A percentile compares a stretch with the other conserved stretches of the same genome.
Conservation (phyloP, 2,329 filamentous ascomycete genomes). For the Cercospora berteroae region DNA sequence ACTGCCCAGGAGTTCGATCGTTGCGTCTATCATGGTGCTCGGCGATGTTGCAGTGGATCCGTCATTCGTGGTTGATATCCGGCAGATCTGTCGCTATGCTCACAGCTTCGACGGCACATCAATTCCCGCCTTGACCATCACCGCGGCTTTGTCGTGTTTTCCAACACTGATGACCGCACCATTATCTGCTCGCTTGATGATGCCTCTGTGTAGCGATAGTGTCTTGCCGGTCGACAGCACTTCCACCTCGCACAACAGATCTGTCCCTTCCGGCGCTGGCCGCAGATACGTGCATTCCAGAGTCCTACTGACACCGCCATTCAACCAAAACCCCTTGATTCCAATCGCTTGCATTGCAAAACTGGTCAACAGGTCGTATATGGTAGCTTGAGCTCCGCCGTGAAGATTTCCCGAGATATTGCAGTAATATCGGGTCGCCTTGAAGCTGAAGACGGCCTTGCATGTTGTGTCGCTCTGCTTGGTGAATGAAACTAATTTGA, state of each 20-base stretch:
- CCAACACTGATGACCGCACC: constrained; percentile 38
- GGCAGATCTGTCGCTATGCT: neutral
- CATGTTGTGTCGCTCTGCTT: constrained; percentile 39
- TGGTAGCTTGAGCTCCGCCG: constrained; percentile 54
- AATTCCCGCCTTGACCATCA: constrained; percentile 24
- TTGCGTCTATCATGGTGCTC: neutral
- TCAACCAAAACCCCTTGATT: constrained; percentile 42
- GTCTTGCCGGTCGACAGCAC: constrained; percentile 46
- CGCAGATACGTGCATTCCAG: constrained; percentile 49
- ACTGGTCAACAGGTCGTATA: constrained; percentile 53
- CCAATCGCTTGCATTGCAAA: constrained; percentile 35
- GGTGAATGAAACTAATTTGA: constrained; percentile 34
- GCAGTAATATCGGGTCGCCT: constrained; percentile 45
- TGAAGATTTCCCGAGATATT: constrained; percentile 53
- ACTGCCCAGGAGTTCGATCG: neutral
- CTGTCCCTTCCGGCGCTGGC: constrained; percentile 43
- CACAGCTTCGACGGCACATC: constrained; percentile 19
- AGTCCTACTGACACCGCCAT: constrained; percentile 44
- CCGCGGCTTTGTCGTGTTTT: constrained; percentile 38
- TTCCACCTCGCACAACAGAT: constrained; percentile 45
- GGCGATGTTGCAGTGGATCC: neutral
- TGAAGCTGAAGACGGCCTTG: constrained; percentile 46
- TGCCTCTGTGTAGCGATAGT: constrained; percentile 42
- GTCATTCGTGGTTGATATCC: neutral
- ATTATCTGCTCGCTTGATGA: constrained; percentile 41